phyloP scores from a whole-genome alignment of 495 filamentous ascomycete species.

The Bacidia rubella region DNA sequence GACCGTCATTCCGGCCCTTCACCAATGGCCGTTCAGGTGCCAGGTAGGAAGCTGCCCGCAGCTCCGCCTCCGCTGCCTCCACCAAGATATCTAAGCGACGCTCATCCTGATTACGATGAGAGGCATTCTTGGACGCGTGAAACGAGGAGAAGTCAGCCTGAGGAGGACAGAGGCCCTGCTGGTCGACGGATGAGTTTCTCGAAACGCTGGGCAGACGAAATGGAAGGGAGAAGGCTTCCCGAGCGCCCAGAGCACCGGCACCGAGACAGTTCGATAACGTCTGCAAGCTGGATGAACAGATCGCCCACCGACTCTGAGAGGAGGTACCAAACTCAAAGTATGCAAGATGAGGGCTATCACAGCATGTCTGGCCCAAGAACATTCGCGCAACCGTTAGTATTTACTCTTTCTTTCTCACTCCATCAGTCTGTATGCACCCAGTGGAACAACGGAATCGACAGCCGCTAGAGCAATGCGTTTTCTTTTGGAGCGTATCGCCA shows the following conservation, averaged over 20 bases:
- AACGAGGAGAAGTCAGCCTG: conserved; percentile 15
- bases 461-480: background rate
- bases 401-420: conserved; percentile 13
- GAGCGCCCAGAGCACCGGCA: conserved; percentile 22
- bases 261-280: conserved; percentile 21
- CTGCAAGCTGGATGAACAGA: conserved; percentile 22
- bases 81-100: conserved; percentile 39
- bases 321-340: conserved; percentile 19
- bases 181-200: conserved; percentile 42
- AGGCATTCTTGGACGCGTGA: conserved; percentile 47
- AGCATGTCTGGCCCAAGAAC: conserved; percentile 33
- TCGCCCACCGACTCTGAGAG: conserved; percentile 18
- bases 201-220: conserved; percentile 27
- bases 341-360: conserved; percentile 38
- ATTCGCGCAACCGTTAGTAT: conserved; percentile 24
- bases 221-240: conserved; percentile 13
- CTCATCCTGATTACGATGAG: conserved; percentile 43
- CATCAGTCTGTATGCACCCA: background rate
- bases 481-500: background rate
- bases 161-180: conserved; percentile 29
- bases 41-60: conserved; percentile 23
- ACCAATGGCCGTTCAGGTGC: conserved; percentile 46
- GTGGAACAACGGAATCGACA: background rate
- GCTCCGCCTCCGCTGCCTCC: conserved; percentile 52
- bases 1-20: conserved; percentile 19